Percentiles rank a stretch among this genome's conserved stretches.
Conservation (phyloP, 306 rosid species). For the Adenanthera pavonina region DNA sequence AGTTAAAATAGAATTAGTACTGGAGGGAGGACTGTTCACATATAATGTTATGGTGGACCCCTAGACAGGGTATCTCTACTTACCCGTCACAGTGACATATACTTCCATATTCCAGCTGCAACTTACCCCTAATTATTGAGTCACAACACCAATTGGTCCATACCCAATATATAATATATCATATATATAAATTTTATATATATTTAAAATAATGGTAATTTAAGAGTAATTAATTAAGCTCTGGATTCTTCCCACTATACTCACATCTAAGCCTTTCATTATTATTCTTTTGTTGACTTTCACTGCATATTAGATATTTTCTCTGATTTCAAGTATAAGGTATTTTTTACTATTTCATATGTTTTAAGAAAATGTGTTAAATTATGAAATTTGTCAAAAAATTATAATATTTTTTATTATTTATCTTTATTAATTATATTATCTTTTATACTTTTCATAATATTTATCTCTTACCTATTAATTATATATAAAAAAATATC, state of each 20-base stretch:
- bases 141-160: constrained; percentile 7
- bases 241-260: not conserved
- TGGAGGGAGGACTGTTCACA: not conserved
- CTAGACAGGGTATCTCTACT: no score
- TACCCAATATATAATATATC: not conserved
- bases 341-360: no score
- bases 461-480: no score
- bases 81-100: not conserved
- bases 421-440: no score
- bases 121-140: not conserved
- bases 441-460: no score
- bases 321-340: no score
- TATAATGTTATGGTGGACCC: not conserved
- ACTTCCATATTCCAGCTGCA: constrained; percentile 9
- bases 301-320: not conserved
- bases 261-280: not conserved
- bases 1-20: not conserved
- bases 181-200: no score
- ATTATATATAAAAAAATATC: no score
- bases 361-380: no score
- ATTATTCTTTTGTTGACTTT: not conserved
- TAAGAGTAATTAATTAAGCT: not conserved
- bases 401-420: no score
- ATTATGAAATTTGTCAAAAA: no score
- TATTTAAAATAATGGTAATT: no score